Evolutionary conservation across 371 early-diverging fungal species (phyloP).

Genomic region (Circinella minor): DNA sequence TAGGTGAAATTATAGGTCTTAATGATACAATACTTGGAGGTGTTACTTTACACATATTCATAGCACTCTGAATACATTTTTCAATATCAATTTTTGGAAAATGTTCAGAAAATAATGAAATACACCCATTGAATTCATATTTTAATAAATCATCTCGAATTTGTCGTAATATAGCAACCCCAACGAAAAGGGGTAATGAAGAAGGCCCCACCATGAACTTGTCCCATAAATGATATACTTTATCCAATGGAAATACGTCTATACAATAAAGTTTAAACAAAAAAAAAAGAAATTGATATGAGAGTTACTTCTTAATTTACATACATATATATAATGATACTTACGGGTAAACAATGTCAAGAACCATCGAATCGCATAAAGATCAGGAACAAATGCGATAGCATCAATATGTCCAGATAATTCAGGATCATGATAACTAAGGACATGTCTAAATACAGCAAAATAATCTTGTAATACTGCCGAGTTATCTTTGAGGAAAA

Average conservation of each 20-base stretch:
- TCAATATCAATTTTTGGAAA: slow-evolving; percentile 79
- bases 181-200: slow-evolving; percentile 71
- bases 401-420: slow-evolving; percentile 67
- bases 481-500: slow-evolving; percentile 76
- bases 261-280: too few relatives aligned
- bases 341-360: slow-evolving; percentile 83
- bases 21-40: slow-evolving; percentile 54
- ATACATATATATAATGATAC: slow-evolving; percentile 12
- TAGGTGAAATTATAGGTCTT: neutral
- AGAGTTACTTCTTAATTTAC: too few relatives aligned
- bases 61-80: slow-evolving; percentile 67
- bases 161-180: slow-evolving; percentile 72
- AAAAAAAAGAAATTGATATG: too few relatives aligned
- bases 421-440: slow-evolving; percentile 78
- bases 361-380: slow-evolving; percentile 87
- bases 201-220: slow-evolving; percentile 69
- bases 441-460: slow-evolving; percentile 64
- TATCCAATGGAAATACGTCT: slow-evolving; percentile 83
- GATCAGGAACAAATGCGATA: slow-evolving; percentile 72
- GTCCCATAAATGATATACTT: slow-evolving; percentile 83
- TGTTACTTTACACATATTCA: slow-evolving; percentile 73
- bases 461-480: slow-evolving; percentile 69
- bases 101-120: slow-evolving; percentile 65
- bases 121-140: slow-evolving; percentile 72
- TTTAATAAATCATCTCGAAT: slow-evolving; percentile 59